Percentiles rank a stretch among this genome's conserved stretches.
Conservation (phyloP, 192 early-diverging fungal genomes). For the Neocallimastix lanati region DNA sequence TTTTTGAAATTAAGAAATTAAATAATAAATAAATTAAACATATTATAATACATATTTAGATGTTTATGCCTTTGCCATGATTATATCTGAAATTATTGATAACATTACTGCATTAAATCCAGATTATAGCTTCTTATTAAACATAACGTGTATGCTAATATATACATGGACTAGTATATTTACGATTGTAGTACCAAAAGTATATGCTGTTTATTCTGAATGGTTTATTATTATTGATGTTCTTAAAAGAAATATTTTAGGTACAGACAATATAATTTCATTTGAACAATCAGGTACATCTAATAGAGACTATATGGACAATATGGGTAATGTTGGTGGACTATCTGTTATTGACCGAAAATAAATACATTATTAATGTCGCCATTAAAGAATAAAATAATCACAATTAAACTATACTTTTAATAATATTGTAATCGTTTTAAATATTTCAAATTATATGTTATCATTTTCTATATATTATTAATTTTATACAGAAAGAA, state of each 20-base stretch:
- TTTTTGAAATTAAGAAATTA: too few species aligned
- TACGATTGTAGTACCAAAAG: background rate
- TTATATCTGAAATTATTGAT: background rate
- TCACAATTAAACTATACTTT: too few species aligned
- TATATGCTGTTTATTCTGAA: background rate
- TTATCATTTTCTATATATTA: too few species aligned
- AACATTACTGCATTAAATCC: background rate
- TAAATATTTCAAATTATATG: too few species aligned
- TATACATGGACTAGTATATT: background rate
- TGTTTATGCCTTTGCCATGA: background rate
- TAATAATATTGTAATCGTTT: too few species aligned
- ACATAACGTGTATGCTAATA: background rate
- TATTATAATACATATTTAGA: too few species aligned
- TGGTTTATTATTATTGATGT: background rate
- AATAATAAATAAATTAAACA: too few species aligned
- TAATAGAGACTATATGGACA: background rate
- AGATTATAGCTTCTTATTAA: background rate
- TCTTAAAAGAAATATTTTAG: background rate
- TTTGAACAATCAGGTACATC: background rate
- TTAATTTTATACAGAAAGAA: too few species aligned
- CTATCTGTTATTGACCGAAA: background rate
- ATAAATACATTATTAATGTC: too few species aligned
- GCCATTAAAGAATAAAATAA: too few species aligned
- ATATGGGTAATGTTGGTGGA: background rate
- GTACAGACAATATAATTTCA: background rate